These are phyloP conservation scores for Aureobasidium uvarum DNA, from an alignment of 2,329 filamentous ascomycete genomes.

Conservation along the genomic window DNA sequence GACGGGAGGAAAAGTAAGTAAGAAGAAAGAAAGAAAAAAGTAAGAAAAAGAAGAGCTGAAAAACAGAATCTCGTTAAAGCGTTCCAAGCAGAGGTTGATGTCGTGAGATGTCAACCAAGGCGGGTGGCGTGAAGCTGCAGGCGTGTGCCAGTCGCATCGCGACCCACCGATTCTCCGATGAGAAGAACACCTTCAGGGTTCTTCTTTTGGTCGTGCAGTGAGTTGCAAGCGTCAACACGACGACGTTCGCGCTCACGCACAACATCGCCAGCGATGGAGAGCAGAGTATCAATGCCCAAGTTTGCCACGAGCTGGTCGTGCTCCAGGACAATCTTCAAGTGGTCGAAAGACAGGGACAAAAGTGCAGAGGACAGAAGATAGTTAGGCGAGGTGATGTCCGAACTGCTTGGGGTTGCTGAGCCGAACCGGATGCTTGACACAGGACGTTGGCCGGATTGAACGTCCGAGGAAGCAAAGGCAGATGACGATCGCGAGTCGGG, in stretches of 20 bases:
- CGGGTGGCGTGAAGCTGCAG: constrained; percentile 4
- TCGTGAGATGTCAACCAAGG: background rate
- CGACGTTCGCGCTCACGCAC: constrained; percentile 18
- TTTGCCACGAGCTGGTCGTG: constrained; percentile 54
- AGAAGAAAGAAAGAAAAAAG: background rate
- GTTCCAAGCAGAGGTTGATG: background rate
- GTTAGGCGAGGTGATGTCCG: constrained; percentile 44
- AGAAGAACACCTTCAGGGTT: constrained; percentile 10
- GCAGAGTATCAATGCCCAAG: constrained; percentile 35
- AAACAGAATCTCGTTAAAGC: constrained; percentile 15
- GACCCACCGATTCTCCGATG: background rate
- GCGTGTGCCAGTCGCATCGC: constrained; percentile 14
- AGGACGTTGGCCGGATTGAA: constrained; percentile 48
- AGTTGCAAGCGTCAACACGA: constrained; percentile 12
- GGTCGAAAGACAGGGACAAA: constrained; percentile 66
- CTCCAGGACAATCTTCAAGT: constrained; percentile 65
- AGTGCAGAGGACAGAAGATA: constrained; percentile 63
- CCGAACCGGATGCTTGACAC: constrained; percentile 66
- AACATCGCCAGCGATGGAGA: constrained; percentile 9
- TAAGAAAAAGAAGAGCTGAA: background rate
- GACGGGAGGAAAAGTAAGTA: background rate
- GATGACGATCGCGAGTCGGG: constrained; percentile 19
- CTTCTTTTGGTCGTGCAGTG: constrained; percentile 14
- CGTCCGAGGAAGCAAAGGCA: background rate
- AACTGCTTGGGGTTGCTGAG: constrained; percentile 53